These are phyloP conservation scores for Torulaspora franciscae DNA, from an alignment of 805 yeast species.

Conservation along the genomic window DNA sequence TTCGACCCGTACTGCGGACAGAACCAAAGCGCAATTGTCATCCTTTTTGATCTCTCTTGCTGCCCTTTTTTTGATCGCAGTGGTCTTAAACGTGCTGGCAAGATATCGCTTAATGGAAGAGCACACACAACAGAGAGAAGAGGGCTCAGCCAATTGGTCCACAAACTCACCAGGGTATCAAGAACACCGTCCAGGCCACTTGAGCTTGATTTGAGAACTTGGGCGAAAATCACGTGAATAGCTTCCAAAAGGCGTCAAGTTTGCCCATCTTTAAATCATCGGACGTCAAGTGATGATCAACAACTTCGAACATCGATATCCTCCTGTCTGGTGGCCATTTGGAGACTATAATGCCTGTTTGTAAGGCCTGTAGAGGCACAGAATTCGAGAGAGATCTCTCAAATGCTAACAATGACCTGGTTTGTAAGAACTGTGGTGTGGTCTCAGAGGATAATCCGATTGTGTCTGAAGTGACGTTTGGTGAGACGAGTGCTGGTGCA, in stretches of 20 bases:
- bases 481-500: conserved; percentile 88
- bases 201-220: background rate
- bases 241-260: background rate
- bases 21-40: conserved; percentile 68
- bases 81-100: background rate
- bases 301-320: background rate
- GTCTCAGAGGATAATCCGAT: conserved; percentile 91
- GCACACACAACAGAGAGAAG: background rate
- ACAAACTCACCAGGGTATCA: too few relatives aligned
- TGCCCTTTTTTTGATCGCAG: background rate
- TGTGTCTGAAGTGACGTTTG: conserved; percentile 91
- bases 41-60: conserved; percentile 1
- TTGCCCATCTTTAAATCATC: background rate
- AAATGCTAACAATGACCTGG: conserved; percentile 66
- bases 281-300: conserved; percentile 2
- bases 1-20: conserved; percentile 56
- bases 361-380: conserved; percentile 50
- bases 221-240: background rate
- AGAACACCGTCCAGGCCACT: background rate
- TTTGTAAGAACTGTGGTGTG: conserved; percentile 78
- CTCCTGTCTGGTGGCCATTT: background rate
- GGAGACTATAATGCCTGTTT: conserved; percentile 19
- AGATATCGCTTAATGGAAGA: background rate
- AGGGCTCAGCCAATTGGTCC: background rate
- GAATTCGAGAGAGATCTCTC: conserved; percentile 48